Base-by-base conservation (phyloP, 139 green algal species). In the Haematococcus lacustris region DNA sequence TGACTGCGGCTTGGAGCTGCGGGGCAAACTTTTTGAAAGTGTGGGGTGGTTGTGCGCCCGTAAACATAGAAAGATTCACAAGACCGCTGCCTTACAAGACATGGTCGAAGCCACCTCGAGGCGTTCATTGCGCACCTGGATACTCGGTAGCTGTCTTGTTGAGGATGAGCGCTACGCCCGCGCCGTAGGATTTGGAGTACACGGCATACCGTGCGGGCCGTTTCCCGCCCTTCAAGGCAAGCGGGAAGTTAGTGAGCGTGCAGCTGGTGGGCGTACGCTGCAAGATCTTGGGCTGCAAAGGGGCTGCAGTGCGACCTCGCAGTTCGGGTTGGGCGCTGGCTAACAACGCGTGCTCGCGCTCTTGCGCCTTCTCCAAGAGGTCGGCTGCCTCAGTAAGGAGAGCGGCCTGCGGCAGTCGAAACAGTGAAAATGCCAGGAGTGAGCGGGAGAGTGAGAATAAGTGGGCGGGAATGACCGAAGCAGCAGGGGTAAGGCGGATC, bases 121-220 rank as follows among this genome's bases (percentile, higher is more conserved):
- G n/a, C n/a, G n/a, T n/a, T n/a, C n/a, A n/a, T n/a, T 9, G 43
- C 28, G 41, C 64, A 71, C 78, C 84, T 67, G 84, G 82, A 53
- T 85, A 85, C 73, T 90, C 85, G 43, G 68, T 85, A 13, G 84
- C 78, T 30, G 88, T 89, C 35, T 80, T 86, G 75, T 91, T 90
- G 43, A 89, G 82, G 41, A 62, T 83, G 61, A 91, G 77, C 0
- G 43, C 83, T 23, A 90, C 82, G 7, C 88, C 88, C 50, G 82
- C 82, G 2, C 85, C 87, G 68, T 77, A 90, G 2, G 66, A 69
- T 78, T 92, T 92, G 68, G 78, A 82, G 76, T 86, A 91, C 13
- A 83, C 81, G 5, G 76, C 76, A 70, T 83, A 92, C 23, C 26
- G 65, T 2, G 38, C 73, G 4, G 78, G 43, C 47, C 60, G 71